Conservation (phyloP, 371 early-diverging fungal species). For the Apophysomyces variabilis region DNA sequence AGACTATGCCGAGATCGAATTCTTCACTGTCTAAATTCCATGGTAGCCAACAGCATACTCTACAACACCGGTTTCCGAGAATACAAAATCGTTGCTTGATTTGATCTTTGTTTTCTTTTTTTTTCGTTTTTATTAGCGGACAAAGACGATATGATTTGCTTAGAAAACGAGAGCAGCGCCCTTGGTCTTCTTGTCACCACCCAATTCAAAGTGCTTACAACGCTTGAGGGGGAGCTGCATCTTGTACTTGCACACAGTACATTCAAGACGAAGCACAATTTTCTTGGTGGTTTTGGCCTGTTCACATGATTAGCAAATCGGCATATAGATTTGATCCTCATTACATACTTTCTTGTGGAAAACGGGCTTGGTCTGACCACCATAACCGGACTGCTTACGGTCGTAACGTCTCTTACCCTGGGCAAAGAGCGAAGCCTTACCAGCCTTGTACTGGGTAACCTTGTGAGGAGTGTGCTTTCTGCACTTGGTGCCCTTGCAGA, state of each 20-base stretch:
- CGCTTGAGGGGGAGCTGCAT: slow-evolving; percentile 95
- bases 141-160: slow-evolving; percentile 22
- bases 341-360: slow-evolving; percentile 74
- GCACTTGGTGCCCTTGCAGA: slow-evolving; percentile 97
- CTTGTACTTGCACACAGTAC: slow-evolving; percentile 98
- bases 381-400: slow-evolving; percentile 93
- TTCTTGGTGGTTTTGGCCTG: slow-evolving; percentile 99
- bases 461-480: slow-evolving; percentile 98
- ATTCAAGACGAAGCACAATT: slow-evolving; percentile 98
- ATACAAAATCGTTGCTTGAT: slow-evolving; percentile 2
- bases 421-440: slow-evolving; percentile 97
- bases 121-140: background rate
- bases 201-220: slow-evolving; percentile 99
- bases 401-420: slow-evolving; percentile 83
- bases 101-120: slow-evolving; percentile 5
- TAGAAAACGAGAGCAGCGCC: slow-evolving; percentile 83
- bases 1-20: slow-evolving; percentile 1
- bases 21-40: background rate
- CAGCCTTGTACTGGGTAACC: slow-evolving; percentile 99
- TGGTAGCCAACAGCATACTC: slow-evolving; percentile 4
- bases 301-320: slow-evolving; percentile 13
- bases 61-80: slow-evolving; percentile 1
- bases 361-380: slow-evolving; percentile 99
- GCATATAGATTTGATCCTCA: background rate
- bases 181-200: slow-evolving; percentile 96